A percentile compares a stretch with the other conserved stretches of the same genome.
Evolutionary conservation across 768 basidiomycete genomes (phyloP).

Genomic region (Butyriboletus loyo): DNA sequence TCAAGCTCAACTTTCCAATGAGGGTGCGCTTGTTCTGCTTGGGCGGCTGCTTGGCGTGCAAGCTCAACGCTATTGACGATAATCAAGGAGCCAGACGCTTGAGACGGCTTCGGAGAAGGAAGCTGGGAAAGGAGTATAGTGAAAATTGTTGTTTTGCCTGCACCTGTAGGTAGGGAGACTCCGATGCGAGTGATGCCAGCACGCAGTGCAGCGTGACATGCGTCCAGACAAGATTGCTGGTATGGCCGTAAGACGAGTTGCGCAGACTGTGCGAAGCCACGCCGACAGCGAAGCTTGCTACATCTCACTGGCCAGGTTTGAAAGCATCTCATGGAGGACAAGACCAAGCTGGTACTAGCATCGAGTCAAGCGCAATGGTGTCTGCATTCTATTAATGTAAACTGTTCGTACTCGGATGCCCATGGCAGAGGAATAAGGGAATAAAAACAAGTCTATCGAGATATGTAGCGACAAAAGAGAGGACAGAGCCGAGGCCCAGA

Average conservation of each 20-base stretch:
- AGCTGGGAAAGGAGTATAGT: constrained; percentile 74
- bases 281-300: constrained; percentile 2
- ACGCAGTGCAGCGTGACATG: constrained; percentile 69
- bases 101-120: constrained; percentile 38
- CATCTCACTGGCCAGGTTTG: neutral
- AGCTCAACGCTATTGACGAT: constrained; percentile 90
- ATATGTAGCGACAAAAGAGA: constrained; percentile 26
- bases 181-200: constrained; percentile 74
- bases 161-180: constrained; percentile 81
- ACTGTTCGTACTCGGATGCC: constrained; percentile 20
- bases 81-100: constrained; percentile 64
- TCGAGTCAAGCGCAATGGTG: too few relatives aligned
- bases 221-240: constrained; percentile 75
- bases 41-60: constrained; percentile 78
- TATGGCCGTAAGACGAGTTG: constrained; percentile 69
- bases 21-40: constrained; percentile 64
- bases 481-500: constrained; percentile 32
- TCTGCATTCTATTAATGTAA: constrained; percentile 26
- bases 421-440: constrained; percentile 22
- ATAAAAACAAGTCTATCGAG: constrained; percentile 35
- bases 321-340: constrained; percentile 13
- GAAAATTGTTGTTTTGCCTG: constrained; percentile 91
- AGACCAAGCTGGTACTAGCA: too few relatives aligned
- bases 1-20: constrained; percentile 87
- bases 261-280: constrained; percentile 2